Conservation (phyloP, 2,329 filamentous ascomycete species). For the Aspergillus neoniger region DNA sequence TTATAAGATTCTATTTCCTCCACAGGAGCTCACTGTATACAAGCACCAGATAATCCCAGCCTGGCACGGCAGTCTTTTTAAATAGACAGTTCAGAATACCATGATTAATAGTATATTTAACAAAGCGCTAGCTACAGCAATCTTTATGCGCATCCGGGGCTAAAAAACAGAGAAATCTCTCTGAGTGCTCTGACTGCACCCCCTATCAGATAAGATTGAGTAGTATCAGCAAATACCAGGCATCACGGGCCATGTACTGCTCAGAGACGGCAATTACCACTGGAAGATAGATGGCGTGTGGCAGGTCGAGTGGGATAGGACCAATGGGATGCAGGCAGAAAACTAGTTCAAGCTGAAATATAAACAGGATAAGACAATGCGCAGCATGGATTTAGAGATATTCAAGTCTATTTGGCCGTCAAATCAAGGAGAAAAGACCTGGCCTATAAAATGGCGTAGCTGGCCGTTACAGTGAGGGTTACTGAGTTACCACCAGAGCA, state of each 20-base stretch:
- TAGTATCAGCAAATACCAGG: not conserved
- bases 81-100: not conserved
- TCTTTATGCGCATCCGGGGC: not conserved
- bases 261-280: not conserved
- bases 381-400: not conserved
- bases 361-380: not conserved
- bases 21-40: not conserved
- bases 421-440: not conserved
- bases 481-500: not conserved
- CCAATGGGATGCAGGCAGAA: not conserved
- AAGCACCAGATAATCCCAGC: not conserved
- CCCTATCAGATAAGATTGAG: not conserved
- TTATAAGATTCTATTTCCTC: not conserved
- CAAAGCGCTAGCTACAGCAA: not conserved
- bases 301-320: not conserved
- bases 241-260: not conserved
- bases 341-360: not conserved
- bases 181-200: not conserved
- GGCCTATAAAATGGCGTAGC: not conserved
- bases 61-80: not conserved
- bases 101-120: not conserved
- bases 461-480: not conserved
- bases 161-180: not conserved
- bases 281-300: not conserved
- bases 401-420: not conserved